A percentile compares a stretch with the other conserved stretches of the same genome.
phyloP scores from a whole-genome alignment of 208 protist species.

The Novymonas esmeraldas region DNA sequence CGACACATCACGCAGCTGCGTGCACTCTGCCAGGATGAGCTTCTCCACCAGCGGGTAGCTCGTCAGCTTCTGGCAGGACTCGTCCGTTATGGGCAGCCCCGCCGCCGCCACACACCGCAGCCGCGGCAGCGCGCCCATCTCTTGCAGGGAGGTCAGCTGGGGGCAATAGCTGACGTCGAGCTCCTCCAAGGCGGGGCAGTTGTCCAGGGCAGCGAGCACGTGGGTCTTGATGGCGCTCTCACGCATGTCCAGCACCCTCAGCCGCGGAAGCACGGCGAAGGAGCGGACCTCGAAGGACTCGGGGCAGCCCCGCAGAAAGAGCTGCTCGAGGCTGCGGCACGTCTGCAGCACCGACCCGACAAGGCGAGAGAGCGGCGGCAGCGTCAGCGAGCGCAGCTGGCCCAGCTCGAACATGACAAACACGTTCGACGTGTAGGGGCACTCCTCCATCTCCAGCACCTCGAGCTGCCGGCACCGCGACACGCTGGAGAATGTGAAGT shows the following conservation, averaged over 20 bases:
- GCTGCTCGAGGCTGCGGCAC: slow-evolving; percentile 40
- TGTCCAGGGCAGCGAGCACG: slow-evolving; percentile 15
- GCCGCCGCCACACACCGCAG: slow-evolving; percentile 29
- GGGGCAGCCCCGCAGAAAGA: slow-evolving; percentile 36
- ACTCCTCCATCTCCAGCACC: slow-evolving; percentile 45
- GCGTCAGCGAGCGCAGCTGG: slow-evolving; percentile 33
- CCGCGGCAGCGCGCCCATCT: slow-evolving; percentile 23
- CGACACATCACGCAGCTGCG: slow-evolving; percentile 22
- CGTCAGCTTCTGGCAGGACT: slow-evolving; percentile 14
- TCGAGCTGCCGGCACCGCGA: slow-evolving; percentile 42
- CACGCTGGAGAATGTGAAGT: slow-evolving; percentile 46
- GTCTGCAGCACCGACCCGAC: slow-evolving; percentile 38
- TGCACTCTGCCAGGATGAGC: slow-evolving; percentile 29
- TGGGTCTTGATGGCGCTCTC: slow-evolving; percentile 28
- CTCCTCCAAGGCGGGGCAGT: slow-evolving; percentile 28
- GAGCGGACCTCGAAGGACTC: slow-evolving; percentile 28
- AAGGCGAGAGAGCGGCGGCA: slow-evolving; percentile 34
- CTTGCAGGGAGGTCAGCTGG: slow-evolving; percentile 17
- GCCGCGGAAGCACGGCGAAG: slow-evolving; percentile 18
- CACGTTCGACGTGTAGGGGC: slow-evolving; percentile 38
- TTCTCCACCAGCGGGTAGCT: slow-evolving; percentile 29
- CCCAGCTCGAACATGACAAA: slow-evolving; percentile 39
- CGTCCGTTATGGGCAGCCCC: slow-evolving; percentile 29
- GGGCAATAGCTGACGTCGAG: slow-evolving; percentile 28
- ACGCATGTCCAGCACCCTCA: slow-evolving; percentile 33